Evolutionary conservation across 2,329 filamentous ascomycete genomes (phyloP).

Genomic region (Ceratocystis diversiconidia): DNA sequence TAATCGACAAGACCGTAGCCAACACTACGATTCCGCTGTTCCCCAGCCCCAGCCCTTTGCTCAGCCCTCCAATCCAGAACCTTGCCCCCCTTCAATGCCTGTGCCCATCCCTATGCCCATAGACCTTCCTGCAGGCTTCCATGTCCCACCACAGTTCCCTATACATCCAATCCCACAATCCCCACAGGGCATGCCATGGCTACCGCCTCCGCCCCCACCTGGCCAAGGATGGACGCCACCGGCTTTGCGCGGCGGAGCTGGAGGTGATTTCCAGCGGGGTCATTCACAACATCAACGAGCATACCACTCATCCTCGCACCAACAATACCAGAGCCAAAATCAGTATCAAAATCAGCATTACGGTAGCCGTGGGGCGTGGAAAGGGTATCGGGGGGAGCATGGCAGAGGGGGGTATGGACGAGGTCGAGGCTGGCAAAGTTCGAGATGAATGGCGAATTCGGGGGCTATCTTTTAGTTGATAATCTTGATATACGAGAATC

Average conservation of each 20-base stretch:
- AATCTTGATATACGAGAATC: too few relatives aligned
- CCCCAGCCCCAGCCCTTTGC: constrained; percentile 10
- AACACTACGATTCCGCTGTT: neutral
- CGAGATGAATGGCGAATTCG: neutral
- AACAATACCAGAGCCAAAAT: neutral
- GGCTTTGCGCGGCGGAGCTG: neutral
- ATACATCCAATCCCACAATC: constrained; percentile 26
- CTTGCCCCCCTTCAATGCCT: neutral
- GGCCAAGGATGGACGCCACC: constrained; percentile 8
- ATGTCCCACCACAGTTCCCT: constrained; percentile 22
- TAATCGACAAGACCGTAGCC: neutral
- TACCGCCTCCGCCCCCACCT: constrained; percentile 20
- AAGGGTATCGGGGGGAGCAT: constrained; percentile 5
- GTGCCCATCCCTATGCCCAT: neutral
- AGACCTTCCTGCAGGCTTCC: constrained; percentile 18
- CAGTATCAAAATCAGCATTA: neutral
- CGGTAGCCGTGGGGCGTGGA: neutral
- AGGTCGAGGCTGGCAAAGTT: neutral
- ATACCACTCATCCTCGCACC: neutral
- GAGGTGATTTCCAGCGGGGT: constrained; percentile 5
- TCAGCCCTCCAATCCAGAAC: neutral
- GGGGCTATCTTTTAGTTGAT: too few relatives aligned
- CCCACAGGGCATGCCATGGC: constrained; percentile 17
- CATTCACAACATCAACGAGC: neutral
- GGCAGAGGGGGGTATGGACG: neutral